These are phyloP conservation scores for Pulveroboletus sp. DNA, from an alignment of 768 basidiomycete species.

Conservation along the genomic window DNA sequence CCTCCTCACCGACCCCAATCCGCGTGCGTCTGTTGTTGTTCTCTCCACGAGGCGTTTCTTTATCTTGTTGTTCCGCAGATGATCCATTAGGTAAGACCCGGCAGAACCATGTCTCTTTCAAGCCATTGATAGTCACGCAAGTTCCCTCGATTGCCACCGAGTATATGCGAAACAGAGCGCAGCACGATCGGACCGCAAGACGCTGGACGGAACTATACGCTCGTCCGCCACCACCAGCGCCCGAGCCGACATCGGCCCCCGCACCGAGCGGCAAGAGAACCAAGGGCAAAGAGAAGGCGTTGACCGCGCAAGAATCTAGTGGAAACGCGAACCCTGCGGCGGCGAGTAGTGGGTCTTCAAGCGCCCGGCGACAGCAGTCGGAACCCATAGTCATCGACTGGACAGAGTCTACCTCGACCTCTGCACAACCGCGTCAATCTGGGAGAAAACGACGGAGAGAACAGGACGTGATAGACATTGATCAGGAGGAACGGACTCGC, in stretches of 20 bases:
- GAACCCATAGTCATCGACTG: constrained; percentile 25
- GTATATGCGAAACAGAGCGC: constrained; percentile 58
- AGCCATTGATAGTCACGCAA: constrained; percentile 19
- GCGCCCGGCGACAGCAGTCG: constrained; percentile 12
- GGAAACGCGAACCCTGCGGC: neutral
- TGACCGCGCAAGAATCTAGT: constrained; percentile 7
- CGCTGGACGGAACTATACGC: constrained; percentile 77
- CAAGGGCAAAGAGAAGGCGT: constrained; percentile 37
- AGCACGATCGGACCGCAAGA: constrained; percentile 73
- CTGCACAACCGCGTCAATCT: constrained; percentile 3
- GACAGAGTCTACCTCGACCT: constrained; percentile 8
- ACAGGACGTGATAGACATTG: constrained; percentile 26
- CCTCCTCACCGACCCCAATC: constrained; percentile 91
- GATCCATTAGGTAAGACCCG: constrained; percentile 60
- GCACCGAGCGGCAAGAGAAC: constrained; percentile 15
- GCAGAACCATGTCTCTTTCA: neutral
- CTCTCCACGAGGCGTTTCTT: neutral
- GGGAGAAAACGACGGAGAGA: constrained; percentile 38
- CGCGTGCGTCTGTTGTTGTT: constrained; percentile 49
- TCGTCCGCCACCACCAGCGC: constrained; percentile 35
- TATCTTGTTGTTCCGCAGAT: constrained; percentile 37
- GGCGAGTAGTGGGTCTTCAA: constrained; percentile 14
- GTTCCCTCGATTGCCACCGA: constrained; percentile 73
- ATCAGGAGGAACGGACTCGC: constrained; percentile 27
- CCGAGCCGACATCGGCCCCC: constrained; percentile 9